Conservation (phyloP, 176 grass and related monocot species). For the Luzula sylvatica region DNA sequence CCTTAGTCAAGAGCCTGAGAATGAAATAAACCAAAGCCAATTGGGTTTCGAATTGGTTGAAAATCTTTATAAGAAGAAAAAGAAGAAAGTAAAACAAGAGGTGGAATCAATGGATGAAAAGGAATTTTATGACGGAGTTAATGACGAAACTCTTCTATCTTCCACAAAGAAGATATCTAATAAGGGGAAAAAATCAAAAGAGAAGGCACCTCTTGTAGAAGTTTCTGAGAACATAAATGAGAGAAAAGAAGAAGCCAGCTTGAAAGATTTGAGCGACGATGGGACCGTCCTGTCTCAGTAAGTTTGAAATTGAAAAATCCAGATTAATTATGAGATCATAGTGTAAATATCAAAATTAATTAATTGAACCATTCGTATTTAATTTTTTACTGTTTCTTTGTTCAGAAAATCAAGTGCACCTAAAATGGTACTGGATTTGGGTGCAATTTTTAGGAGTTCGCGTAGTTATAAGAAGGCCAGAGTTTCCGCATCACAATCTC, state of each 20-base stretch:
- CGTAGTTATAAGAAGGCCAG: constrained; percentile 71
- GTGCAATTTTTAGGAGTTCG: constrained; percentile 55
- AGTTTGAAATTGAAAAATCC: neutral
- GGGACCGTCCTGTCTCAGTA: neutral
- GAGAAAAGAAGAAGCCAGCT: neutral
- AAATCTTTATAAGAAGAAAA: constrained; percentile 2
- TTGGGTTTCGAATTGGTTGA: constrained; percentile 12
- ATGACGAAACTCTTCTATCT: too few relatives aligned
- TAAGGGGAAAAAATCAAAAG: too few relatives aligned
- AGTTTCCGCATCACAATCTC: constrained; percentile 34
- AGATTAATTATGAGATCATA: neutral
- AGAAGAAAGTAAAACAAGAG: neutral
- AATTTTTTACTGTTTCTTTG: constrained; percentile 15
- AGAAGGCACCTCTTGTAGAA: neutral
- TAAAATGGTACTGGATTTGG: constrained; percentile 27
- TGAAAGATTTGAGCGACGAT: too few relatives aligned
- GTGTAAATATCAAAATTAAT: neutral
- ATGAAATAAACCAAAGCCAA: constrained; percentile 20
- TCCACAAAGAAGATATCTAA: too few relatives aligned
- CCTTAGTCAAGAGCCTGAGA: constrained; percentile 11
- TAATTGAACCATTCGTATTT: neutral
- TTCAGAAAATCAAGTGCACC: constrained; percentile 47
- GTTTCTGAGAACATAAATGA: neutral
- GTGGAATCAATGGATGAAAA: constrained; percentile 26
- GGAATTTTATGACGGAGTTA: constrained; percentile 24